Evolutionary conservation across 495 filamentous ascomycete species (phyloP).

Genomic region (Xylaria nigripes): DNA sequence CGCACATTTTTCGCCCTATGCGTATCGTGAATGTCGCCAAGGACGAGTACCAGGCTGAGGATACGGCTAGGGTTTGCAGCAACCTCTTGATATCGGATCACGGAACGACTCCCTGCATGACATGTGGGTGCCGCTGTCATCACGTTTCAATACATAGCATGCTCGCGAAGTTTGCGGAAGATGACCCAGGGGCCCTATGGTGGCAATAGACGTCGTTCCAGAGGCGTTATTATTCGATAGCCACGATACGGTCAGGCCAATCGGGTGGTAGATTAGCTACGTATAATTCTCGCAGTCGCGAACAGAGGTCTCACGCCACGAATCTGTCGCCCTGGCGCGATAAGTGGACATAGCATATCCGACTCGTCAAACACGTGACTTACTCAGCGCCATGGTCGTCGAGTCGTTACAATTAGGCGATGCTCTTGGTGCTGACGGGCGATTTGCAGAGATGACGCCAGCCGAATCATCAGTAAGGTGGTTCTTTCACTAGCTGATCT

Average conservation of each 20-base stretch:
- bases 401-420: slow-evolving; percentile 57
- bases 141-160: slow-evolving; percentile 65
- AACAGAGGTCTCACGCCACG: slow-evolving; percentile 52
- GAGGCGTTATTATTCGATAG: slow-evolving; percentile 53
- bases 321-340: slow-evolving; percentile 55
- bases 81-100: slow-evolving; percentile 57
- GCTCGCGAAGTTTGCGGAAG: slow-evolving; percentile 47
- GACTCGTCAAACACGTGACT: slow-evolving; percentile 62
- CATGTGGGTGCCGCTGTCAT: slow-evolving; percentile 53
- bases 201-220: slow-evolving; percentile 51
- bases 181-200: slow-evolving; percentile 52
- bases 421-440: slow-evolving; percentile 54
- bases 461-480: slow-evolving; percentile 58
- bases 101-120: slow-evolving; percentile 62
- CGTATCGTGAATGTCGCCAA: slow-evolving; percentile 49
- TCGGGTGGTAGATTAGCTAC: slow-evolving; percentile 61
- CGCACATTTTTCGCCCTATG: slow-evolving; percentile 58
- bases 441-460: slow-evolving; percentile 65
- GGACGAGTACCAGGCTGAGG: slow-evolving; percentile 44
- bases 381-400: slow-evolving; percentile 56
- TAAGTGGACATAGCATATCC: slow-evolving; percentile 55
- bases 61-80: slow-evolving; percentile 49
- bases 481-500: slow-evolving; percentile 54
- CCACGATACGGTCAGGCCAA: slow-evolving; percentile 61
- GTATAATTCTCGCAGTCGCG: slow-evolving; percentile 53